These are phyloP conservation scores for Fraxinus platypoda DNA, from an alignment of 305 asterid genomes.

Conservation along the genomic window DNA sequence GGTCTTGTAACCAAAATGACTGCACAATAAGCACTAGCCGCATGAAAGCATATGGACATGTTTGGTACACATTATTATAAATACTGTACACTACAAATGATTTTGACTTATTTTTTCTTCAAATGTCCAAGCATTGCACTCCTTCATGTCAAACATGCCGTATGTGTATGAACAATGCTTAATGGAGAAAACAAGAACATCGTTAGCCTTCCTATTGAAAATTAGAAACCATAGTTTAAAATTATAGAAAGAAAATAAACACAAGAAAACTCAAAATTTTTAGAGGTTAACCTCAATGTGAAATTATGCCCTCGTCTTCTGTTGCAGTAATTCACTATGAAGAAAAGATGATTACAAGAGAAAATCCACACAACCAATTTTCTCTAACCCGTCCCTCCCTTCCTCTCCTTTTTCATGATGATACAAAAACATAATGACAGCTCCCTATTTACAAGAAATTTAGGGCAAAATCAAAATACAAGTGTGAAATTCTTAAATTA, in stretches of 20 bases:
- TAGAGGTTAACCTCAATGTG: not conserved
- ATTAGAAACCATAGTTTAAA: not conserved
- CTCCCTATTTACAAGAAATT: not conserved
- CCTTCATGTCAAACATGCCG: not conserved
- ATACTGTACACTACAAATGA: not conserved
- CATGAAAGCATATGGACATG: not conserved
- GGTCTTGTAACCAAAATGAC: slow-evolving; percentile 58
- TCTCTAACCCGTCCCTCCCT: not conserved
- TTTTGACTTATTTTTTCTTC: not conserved
- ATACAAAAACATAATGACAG: not conserved
- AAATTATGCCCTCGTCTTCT: not conserved
- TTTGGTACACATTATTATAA: not conserved
- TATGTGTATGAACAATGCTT: not conserved
- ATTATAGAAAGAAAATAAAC: not conserved
- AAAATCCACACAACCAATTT: not conserved
- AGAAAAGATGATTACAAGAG: not conserved
- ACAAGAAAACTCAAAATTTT: too few species aligned
- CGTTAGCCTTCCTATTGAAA: not conserved
- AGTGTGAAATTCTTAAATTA: too few species aligned
- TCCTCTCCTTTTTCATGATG: not conserved
- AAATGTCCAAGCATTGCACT: not conserved
- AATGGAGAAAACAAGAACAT: not conserved
- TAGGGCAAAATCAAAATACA: not conserved
- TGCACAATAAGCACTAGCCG: slow-evolving; percentile 65
- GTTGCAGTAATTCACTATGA: not conserved